Base-by-base conservation (phyloP, 2,329 filamentous ascomycete species). In the Arthrobotrys musiformis region DNA sequence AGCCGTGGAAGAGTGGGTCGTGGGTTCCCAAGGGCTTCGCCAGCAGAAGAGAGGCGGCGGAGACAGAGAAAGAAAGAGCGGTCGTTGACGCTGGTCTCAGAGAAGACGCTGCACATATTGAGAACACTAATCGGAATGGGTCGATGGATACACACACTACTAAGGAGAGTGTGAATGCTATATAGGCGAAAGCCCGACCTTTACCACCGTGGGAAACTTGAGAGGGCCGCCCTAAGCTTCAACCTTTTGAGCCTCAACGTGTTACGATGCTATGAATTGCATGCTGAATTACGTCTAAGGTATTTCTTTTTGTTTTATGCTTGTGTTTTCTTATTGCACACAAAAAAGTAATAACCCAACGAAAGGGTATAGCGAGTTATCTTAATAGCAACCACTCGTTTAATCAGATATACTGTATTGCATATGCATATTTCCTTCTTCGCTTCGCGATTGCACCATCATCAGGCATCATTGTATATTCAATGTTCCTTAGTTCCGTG, bases 1-100 rank as follows among this genome's bases (percentile, higher is more conserved):
- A 85, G 79, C 90, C 91, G 0, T 88, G 88, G 84, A 87, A 89
- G 85, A 90, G 88, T 80, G 82, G 84, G 52, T 84, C 86, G 78
- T 92, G 87, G 88, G 79, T 83, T 4, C 82, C 85, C 5, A 83
- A 83, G 0, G 85, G 85, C n/a, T 86, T 85, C 77, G 80, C 83
- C 76, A 86, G 83, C 61, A 83, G 83, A 66, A 83, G 81, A 81
- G 84, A 42, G 80, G 73, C 73, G n/a, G 66, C 52, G 11, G 73
- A 77, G 30, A 37, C 64, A 6, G 73, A 77, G 61, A 70, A 70
- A 35, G 66, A 77, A 44, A 42, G 52, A 4, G 60, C 48, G 9
- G 66, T 66, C 67, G 22, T 77, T 26, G 60, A 77, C 46, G 73
- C 66, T 2, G 73, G 73, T 11, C 48, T 77, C 26, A 60, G 73